phyloP scores from a whole-genome alignment of 306 rosid genomes.

The Spatholobus suberectus region DNA sequence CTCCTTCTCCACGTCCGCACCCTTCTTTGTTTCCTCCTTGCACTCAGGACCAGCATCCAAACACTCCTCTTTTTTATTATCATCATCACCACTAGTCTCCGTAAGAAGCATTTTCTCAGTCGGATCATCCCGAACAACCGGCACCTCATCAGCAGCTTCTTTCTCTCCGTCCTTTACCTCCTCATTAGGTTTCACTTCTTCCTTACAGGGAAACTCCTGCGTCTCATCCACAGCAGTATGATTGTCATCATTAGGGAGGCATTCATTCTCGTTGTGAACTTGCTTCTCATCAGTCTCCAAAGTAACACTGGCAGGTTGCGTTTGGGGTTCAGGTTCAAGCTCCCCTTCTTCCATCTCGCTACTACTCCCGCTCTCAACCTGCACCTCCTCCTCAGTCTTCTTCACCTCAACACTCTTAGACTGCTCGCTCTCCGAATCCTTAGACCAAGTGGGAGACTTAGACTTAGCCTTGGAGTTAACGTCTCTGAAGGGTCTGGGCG shows the following conservation, averaged over 20 bases:
- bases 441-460: conserved; percentile 61
- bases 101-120: conserved; percentile 18
- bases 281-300: conserved; percentile 44
- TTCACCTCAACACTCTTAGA: conserved; percentile 87
- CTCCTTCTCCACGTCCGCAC: conserved; percentile 37
- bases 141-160: conserved; percentile 43
- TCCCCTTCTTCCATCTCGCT: conserved; percentile 93
- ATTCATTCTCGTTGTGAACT: conserved; percentile 46
- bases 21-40: conserved; percentile 46
- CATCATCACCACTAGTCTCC: conserved; percentile 38
- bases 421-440: conserved; percentile 64
- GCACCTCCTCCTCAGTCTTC: conserved; percentile 61
- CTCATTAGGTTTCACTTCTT: conserved; percentile 41
- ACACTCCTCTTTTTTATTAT: conserved; percentile 37
- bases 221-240: conserved; percentile 42
- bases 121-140: conserved; percentile 42
- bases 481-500: conserved; percentile 50
- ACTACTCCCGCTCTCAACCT: conserved; percentile 60
- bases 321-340: conserved; percentile 62
- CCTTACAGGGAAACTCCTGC: conserved; percentile 15
- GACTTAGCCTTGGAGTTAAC: conserved; percentile 51
- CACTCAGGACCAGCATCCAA: conserved; percentile 42
- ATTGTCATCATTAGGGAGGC: conserved; percentile 34
- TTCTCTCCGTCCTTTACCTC: conserved; percentile 42
- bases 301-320: conserved; percentile 33